phyloP scores from a whole-genome alignment of 441 rosid species.

The Gossypium gossypioides region DNA sequence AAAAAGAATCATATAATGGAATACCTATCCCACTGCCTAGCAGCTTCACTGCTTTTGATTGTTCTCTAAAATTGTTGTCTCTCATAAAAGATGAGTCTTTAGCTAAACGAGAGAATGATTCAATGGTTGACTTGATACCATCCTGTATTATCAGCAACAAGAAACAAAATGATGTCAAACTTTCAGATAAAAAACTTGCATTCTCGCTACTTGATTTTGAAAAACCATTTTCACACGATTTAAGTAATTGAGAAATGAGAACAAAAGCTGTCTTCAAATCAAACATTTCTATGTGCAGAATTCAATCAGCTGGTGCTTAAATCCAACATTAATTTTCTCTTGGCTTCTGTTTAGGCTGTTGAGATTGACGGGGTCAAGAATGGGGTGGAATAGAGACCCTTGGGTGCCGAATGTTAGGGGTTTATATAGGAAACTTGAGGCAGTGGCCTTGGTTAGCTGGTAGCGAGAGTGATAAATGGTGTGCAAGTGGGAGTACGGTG shows the following conservation, averaged over 20 bases:
- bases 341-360: not conserved
- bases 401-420: not conserved
- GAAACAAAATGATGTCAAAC: constrained; percentile 4
- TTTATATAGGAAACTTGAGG: not conserved
- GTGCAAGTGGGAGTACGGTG: not conserved
- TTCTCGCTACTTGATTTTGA: not conserved
- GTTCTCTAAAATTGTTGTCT: constrained; percentile 26
- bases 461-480: not conserved
- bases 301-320: not conserved
- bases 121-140: constrained; percentile 56
- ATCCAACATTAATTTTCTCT: not conserved
- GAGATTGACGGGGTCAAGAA: not conserved
- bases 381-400: not conserved
- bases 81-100: constrained; percentile 30
- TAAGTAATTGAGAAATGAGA: not conserved
- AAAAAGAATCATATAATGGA: constrained; percentile 1
- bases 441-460: not conserved
- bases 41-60: constrained; percentile 61
- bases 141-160: constrained; percentile 48
- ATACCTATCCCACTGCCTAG: constrained; percentile 84
- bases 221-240: constrained; percentile 5
- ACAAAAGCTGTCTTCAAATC: not conserved
- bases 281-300: constrained; percentile 2
- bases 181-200: constrained; percentile 3
- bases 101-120: constrained; percentile 53